Conservation (phyloP, 2,329 filamentous ascomycete species). For the Madurella fahalii region DNA sequence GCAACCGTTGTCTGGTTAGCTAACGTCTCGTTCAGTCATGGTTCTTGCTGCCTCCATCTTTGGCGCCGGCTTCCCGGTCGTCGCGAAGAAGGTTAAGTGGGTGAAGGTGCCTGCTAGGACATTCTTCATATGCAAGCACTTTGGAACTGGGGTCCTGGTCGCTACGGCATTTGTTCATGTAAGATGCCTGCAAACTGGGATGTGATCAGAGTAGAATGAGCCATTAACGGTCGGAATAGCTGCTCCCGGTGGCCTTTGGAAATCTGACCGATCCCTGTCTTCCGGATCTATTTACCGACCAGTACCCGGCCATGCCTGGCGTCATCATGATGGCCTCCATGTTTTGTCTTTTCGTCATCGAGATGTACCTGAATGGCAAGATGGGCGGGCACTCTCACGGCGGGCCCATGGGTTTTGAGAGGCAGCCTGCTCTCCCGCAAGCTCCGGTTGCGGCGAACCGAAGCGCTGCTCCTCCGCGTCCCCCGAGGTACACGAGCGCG, state of each 20-base stretch:
- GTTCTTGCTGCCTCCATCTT: slow-evolving; percentile 39
- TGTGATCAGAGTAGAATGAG: background rate
- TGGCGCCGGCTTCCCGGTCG: slow-evolving; percentile 49
- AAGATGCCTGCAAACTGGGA: slow-evolving; percentile 20
- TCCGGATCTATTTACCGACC: slow-evolving; percentile 54
- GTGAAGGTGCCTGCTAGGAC: slow-evolving; percentile 53
- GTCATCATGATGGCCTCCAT: slow-evolving; percentile 63
- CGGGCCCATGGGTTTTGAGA: slow-evolving; percentile 46
- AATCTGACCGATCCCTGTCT: slow-evolving; percentile 52
- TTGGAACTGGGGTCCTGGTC: slow-evolving; percentile 67
- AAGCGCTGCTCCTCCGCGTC: slow-evolving; percentile 27
- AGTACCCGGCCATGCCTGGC: slow-evolving; percentile 59
- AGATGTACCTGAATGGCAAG: slow-evolving; percentile 59
- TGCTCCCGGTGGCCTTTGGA: slow-evolving; percentile 57
- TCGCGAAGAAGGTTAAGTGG: slow-evolving; percentile 53
- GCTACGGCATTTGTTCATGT: slow-evolving; percentile 71
- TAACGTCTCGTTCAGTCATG: slow-evolving; percentile 32
- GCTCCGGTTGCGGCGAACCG: background rate
- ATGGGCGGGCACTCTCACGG: slow-evolving; percentile 52
- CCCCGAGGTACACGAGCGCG: slow-evolving; percentile 29
- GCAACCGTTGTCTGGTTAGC: too few species aligned
- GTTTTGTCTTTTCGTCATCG: slow-evolving; percentile 58
- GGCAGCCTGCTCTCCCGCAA: background rate
- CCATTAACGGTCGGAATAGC: slow-evolving; percentile 28
- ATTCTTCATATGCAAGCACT: slow-evolving; percentile 62